Conservation (phyloP, 345 rosid species). For the Salix viminalis region DNA sequence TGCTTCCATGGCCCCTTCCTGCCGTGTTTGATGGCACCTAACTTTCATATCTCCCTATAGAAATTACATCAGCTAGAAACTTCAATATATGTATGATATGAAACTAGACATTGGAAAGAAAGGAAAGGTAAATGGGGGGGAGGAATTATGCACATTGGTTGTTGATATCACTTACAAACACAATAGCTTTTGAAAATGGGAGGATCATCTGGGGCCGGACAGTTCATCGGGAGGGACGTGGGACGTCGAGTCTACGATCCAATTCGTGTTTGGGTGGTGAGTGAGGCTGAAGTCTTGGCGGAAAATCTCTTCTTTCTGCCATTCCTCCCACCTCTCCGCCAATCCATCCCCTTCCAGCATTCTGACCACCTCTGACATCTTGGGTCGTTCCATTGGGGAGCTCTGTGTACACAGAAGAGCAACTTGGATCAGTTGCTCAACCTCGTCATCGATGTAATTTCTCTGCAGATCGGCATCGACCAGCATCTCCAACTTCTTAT, state of each 20-base stretch:
- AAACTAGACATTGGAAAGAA: conserved; percentile 14
- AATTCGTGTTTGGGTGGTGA: conserved; percentile 36
- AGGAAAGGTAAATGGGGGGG: background rate
- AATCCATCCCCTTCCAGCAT: conserved; percentile 95
- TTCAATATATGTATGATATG: conserved; percentile 10
- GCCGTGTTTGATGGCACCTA: conserved; percentile 20
- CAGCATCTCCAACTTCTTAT: conserved; percentile 62
- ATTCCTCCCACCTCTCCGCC: conserved; percentile 88
- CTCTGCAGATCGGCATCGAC: conserved; percentile 67
- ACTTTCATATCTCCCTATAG: conserved; percentile 31
- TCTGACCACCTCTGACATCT: conserved; percentile 90
- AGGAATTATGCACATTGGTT: conserved; percentile 35
- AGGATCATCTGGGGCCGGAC: conserved; percentile 79
- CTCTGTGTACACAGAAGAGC: conserved; percentile 82
- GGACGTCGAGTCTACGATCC: conserved; percentile 63
- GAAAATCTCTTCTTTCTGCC: conserved; percentile 82
- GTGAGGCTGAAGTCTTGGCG: conserved; percentile 48
- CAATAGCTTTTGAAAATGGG: conserved; percentile 6
- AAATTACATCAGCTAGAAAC: conserved; percentile 25
- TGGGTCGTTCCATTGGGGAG: conserved; percentile 73
- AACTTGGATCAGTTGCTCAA: conserved; percentile 77
- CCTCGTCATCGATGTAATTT: conserved; percentile 55
- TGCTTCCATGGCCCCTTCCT: conserved; percentile 2
- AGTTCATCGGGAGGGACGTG: conserved; percentile 60
- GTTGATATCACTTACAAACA: conserved; percentile 8